These are phyloP conservation scores for Microthyrium microscopicum DNA, from an alignment of 2,329 filamentous ascomycete species.

Conservation along the genomic window DNA sequence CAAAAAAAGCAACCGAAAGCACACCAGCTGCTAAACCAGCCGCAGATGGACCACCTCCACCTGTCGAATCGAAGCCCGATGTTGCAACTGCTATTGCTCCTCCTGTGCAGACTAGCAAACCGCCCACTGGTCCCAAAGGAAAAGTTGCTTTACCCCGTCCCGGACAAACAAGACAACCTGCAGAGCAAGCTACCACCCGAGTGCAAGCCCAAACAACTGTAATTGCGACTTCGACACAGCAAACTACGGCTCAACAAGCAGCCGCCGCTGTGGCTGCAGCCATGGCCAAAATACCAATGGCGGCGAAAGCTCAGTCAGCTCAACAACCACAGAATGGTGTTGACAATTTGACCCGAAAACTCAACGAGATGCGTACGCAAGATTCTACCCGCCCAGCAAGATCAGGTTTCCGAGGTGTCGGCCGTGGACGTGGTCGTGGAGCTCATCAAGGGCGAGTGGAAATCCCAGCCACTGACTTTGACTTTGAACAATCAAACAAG, in stretches of 20 bases:
- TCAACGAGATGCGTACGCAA: conserved; percentile 61
- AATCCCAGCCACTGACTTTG: conserved; percentile 79
- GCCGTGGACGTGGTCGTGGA: conserved; percentile 31
- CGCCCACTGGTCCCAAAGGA: conserved; percentile 26
- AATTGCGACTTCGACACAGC: conserved; percentile 23
- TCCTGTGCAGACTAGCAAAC: conserved; percentile 19
- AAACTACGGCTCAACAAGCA: conserved; percentile 57
- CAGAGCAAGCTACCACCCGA: conserved; percentile 15
- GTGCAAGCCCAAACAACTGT: conserved; percentile 13
- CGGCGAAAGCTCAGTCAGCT: conserved; percentile 8
- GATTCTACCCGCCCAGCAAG: conserved; percentile 32
- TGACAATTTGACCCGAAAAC: conserved; percentile 58
- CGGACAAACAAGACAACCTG: conserved; percentile 25
- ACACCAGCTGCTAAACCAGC: conserved; percentile 32
- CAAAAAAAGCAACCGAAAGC: conserved; percentile 34
- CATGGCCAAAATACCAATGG: conserved; percentile 51
- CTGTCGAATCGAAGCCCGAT: conserved; percentile 52
- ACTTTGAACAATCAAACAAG: conserved; percentile 73
- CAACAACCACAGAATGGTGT: conserved; percentile 23
- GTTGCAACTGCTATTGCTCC: conserved; percentile 39
- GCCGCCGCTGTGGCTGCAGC: conserved; percentile 65
- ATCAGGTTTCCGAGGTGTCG: conserved; percentile 21
- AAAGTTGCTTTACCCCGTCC: conserved; percentile 52
- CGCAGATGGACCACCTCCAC: conserved; percentile 41
- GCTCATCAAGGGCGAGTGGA: conserved; percentile 44